These are phyloP conservation scores for Botrytis hyacinthi DNA, from an alignment of 2,329 filamentous ascomycete species.

Conservation along the genomic window DNA sequence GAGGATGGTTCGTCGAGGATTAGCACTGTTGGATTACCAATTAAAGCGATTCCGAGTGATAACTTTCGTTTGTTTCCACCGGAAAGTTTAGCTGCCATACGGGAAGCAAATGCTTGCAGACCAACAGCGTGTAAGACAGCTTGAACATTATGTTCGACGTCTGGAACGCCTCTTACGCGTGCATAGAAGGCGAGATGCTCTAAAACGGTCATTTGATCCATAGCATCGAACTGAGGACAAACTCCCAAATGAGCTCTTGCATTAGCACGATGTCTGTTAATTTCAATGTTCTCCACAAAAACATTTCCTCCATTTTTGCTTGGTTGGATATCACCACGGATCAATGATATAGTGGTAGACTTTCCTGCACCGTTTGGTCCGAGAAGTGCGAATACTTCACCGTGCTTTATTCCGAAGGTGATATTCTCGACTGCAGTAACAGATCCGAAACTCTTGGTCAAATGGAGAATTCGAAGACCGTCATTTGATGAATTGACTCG, in stretches of 20 bases:
- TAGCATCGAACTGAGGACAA: constrained; percentile 83
- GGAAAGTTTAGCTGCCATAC: constrained; percentile 76
- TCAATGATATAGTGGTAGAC: constrained; percentile 82
- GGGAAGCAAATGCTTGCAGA: constrained; percentile 64
- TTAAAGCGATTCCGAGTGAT: constrained; percentile 82
- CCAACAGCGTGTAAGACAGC: constrained; percentile 81
- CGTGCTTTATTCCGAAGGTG: constrained; percentile 74
- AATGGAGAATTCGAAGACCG: constrained; percentile 68
- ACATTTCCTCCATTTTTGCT: constrained; percentile 69
- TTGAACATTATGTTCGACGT: constrained; percentile 73
- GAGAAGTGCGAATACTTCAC: constrained; percentile 84
- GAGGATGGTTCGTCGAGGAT: constrained; percentile 86
- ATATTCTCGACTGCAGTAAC: constrained; percentile 84
- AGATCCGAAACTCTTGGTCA: constrained; percentile 75
- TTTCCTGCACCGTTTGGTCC: constrained; percentile 93
- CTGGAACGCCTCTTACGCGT: constrained; percentile 71
- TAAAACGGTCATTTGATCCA: constrained; percentile 85
- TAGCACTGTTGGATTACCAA: constrained; percentile 85
- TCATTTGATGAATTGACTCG: constrained; percentile 56
- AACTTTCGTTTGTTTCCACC: constrained; percentile 95
- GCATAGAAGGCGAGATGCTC: constrained; percentile 91
- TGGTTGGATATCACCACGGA: constrained; percentile 83
- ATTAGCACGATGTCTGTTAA: constrained; percentile 67
- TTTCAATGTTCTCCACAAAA: constrained; percentile 73
- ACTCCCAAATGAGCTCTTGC: constrained; percentile 82